Evolutionary conservation across 129 eudicot genomes (phyloP).

Genomic region (Saussurea involucrata): DNA sequence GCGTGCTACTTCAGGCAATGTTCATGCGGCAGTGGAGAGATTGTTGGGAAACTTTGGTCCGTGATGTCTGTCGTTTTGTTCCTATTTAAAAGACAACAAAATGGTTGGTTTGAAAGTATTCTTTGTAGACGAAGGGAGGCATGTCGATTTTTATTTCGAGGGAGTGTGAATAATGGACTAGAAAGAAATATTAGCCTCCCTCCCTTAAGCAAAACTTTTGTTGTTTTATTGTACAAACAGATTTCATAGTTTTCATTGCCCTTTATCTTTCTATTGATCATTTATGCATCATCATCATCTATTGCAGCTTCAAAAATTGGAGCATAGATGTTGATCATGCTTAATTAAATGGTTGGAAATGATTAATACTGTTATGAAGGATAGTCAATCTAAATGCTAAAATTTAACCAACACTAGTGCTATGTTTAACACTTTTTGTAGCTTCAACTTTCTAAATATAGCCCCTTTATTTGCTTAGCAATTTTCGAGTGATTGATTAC

Average conservation of each 20-base stretch:
- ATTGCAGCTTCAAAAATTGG: background rate
- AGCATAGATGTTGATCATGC: background rate
- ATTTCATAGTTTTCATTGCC: slow-evolving; percentile 20
- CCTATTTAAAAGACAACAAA: slow-evolving; percentile 13
- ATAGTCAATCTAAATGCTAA: too few relatives aligned
- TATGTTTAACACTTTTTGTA: too few relatives aligned
- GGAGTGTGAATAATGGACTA: slow-evolving; percentile 27
- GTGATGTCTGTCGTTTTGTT: slow-evolving; percentile 31
- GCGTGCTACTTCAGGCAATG: slow-evolving; percentile 80
- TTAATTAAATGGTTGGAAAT: too few relatives aligned
- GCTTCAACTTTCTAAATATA: too few relatives aligned
- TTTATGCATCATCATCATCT: background rate
- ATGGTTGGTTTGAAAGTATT: slow-evolving; percentile 28
- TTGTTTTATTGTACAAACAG: slow-evolving; percentile 30
- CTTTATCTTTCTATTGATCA: slow-evolving; percentile 8
- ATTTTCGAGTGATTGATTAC: too few relatives aligned
- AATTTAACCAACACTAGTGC: too few relatives aligned
- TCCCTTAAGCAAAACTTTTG: slow-evolving; percentile 24
- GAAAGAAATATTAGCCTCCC: slow-evolving; percentile 16
- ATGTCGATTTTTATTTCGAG: slow-evolving; percentile 18
- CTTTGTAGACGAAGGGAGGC: slow-evolving; percentile 28
- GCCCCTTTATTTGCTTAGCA: too few relatives aligned
- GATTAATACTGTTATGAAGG: too few relatives aligned
- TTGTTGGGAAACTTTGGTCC: slow-evolving; percentile 79
- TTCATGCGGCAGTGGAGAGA: slow-evolving; percentile 95